Base-by-base conservation (phyloP, 306 rosid genomes). In the Malus asiatica region DNA sequence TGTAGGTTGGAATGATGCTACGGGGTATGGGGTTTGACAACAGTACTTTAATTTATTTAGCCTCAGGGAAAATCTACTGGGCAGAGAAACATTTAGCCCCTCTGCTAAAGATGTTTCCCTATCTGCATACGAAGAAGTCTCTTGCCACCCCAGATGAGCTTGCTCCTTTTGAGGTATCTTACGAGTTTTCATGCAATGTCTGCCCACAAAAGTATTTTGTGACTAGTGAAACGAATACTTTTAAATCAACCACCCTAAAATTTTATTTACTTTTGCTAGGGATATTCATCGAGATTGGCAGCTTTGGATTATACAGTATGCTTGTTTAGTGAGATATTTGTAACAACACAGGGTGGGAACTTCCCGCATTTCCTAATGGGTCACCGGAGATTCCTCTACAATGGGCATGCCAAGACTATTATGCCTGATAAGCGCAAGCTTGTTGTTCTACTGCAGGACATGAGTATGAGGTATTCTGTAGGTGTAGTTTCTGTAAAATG, bases 291-390 rank as follows among this genome's bases (percentile, higher is more conserved):
- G 32, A 93, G 94, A 83, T 72, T 96, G 85, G 99, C 99, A 63
- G 96, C 99, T 68, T 76, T 96, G 77, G 99, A 96, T 83, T 96
- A 96, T 80, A 92, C 82, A 11, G 98, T 88, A 44, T 86, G 92
- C 88, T 83, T 96, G 90, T 79, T 76, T 74, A 96, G 99, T 79
- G 99, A 96, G 83, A 93, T 87, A 74, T 96, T 96, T 66, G 99
- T 96, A n/a, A 89, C 99, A 66, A 92, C 98, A 62, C 99, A 96
- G 55, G 99, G 99, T n/a, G 99, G 99, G 42, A 96, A 96, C 87
- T 96, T 96, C 74, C 99, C 99, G 13, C 96, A 96, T 81, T 96
- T 96, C 79, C 79, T 96, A 78, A 96, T 96, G 99, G 99, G 99
- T 48, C 98, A 96, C 72, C 88, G 99, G 79, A 83, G 99, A 82